Percentiles rank a stretch among this genome's conserved stretches.
Evolutionary conservation across 257 asterid species (phyloP).

Genomic region (Marsdenia floribunda): DNA sequence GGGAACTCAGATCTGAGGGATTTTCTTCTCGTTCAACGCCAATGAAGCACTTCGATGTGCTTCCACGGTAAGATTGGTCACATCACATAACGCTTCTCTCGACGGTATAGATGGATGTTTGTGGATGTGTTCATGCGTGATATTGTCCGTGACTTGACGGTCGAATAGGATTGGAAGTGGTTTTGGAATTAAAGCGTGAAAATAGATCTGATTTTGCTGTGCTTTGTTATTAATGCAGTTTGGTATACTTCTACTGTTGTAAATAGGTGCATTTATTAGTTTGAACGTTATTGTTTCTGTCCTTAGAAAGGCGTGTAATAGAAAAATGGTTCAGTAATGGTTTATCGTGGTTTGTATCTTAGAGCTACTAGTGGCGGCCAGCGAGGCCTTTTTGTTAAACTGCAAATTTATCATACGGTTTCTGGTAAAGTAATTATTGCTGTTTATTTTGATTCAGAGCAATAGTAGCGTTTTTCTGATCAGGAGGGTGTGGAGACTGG

Average conservation of each 20-base stretch:
- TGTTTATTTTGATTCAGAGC: neutral
- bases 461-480: neutral
- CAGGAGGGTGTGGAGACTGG: neutral
- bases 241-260: neutral
- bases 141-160: neutral
- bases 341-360: neutral
- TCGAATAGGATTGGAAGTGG: constrained; percentile 1
- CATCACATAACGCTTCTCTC: neutral
- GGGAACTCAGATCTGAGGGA: constrained; percentile 18
- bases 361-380: neutral
- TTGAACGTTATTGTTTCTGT: neutral
- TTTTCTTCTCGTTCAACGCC: neutral
- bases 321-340: neutral
- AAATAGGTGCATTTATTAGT: neutral
- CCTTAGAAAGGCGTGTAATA: neutral
- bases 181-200: constrained; percentile 6
- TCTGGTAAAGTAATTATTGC: neutral
- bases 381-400: neutral
- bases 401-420: neutral
- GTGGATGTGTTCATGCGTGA: neutral
- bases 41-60: neutral
- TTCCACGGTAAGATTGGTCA: constrained; percentile 9
- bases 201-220: constrained; percentile 10
- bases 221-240: constrained; percentile 6
- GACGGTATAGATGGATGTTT: neutral